Evolutionary conservation across 495 filamentous ascomycete genomes (phyloP).

Genomic region (Tuber melanosporum): DNA sequence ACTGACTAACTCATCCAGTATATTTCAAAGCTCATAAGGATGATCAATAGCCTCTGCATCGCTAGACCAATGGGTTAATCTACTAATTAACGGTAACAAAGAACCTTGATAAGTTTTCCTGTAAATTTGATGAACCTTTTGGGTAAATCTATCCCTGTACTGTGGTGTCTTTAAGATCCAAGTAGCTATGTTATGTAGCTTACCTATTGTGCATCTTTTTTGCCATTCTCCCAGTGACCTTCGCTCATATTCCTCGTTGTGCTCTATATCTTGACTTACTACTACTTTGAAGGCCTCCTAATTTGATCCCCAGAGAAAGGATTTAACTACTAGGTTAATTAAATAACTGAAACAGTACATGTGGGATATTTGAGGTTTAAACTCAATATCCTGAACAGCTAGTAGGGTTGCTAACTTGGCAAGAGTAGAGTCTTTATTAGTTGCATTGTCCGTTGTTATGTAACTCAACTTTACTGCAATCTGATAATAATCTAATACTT

Average conservation of each 20-base stretch:
- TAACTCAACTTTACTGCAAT: background rate
- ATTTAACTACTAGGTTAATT: background rate
- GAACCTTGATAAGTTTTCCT: background rate
- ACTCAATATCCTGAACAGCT: background rate
- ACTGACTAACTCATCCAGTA: background rate
- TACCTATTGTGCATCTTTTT: background rate
- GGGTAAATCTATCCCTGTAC: background rate
- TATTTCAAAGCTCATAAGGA: background rate
- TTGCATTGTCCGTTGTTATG: background rate
- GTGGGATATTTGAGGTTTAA: background rate
- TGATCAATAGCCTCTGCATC: background rate
- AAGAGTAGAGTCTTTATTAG: background rate
- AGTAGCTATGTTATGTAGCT: background rate
- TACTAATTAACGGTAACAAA: background rate
- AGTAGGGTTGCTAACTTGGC: background rate
- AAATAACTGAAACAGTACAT: background rate
- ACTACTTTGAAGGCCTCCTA: background rate
- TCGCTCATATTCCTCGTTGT: background rate
- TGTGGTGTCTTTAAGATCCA: background rate
- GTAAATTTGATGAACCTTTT: background rate
- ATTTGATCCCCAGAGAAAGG: background rate
- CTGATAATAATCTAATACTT: background rate
- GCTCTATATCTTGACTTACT: background rate
- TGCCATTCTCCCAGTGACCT: background rate
- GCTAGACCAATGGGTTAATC: background rate